phyloP scores from a whole-genome alignment of 2,329 filamentous ascomycete species.

The Diaporthe humulicola region DNA sequence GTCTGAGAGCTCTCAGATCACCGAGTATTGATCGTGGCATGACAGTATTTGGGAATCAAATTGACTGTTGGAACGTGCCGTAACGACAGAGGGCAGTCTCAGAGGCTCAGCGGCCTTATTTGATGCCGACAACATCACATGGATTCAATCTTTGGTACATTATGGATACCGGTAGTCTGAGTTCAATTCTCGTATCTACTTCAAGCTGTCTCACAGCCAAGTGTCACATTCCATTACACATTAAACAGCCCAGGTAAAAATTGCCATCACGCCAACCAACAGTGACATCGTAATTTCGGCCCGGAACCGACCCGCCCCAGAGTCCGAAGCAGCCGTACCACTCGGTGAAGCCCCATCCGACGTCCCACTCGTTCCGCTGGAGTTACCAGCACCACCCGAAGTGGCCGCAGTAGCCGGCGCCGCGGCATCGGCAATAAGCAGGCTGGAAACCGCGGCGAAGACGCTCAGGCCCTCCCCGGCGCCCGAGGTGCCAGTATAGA shows the following conservation, averaged over 20 bases:
- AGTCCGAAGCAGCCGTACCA: slow-evolving; percentile 52
- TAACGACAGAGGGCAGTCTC: too few relatives aligned
- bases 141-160: not conserved
- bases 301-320: slow-evolving; percentile 58
- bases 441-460: slow-evolving; percentile 56
- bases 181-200: not conserved
- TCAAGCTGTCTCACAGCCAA: too few relatives aligned
- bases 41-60: too few relatives aligned
- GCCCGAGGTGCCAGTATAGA: slow-evolving; percentile 55
- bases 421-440: slow-evolving; percentile 43
- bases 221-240: not conserved
- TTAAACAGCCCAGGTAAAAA: slow-evolving; percentile 10
- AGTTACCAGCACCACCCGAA: not conserved
- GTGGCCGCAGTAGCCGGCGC: slow-evolving; percentile 39
- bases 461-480: slow-evolving; percentile 63
- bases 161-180: not conserved
- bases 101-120: not conserved
- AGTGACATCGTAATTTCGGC: slow-evolving; percentile 60
- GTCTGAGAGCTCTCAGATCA: too few relatives aligned
- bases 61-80: too few relatives aligned
- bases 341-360: slow-evolving; percentile 57
- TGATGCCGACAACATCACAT: not conserved
- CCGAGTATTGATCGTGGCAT: too few relatives aligned
- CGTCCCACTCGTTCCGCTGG: slow-evolving; percentile 57
- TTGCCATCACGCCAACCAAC: slow-evolving; percentile 11